phyloP scores from a whole-genome alignment of 768 basidiomycete genomes.

The Chalciporus chontae region DNA sequence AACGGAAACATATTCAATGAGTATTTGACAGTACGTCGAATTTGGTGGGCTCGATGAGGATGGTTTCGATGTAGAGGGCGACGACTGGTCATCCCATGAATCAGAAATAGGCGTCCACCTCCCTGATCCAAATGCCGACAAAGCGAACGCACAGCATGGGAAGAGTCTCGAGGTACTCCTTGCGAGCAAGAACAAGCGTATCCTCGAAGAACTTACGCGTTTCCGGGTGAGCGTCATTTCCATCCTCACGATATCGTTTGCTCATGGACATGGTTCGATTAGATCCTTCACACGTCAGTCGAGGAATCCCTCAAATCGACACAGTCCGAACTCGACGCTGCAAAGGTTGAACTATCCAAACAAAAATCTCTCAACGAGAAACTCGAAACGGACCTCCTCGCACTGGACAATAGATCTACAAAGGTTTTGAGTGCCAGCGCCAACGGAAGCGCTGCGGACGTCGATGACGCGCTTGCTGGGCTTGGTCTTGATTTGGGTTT shows the following conservation, averaged over 20 bases:
- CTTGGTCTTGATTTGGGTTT: slow-evolving; percentile 57
- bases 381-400: slow-evolving; percentile 86
- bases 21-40: slow-evolving; percentile 75
- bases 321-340: slow-evolving; percentile 54
- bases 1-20: not conserved
- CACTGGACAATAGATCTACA: slow-evolving; percentile 55
- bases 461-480: slow-evolving; percentile 61
- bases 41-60: slow-evolving; percentile 82
- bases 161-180: slow-evolving; percentile 88
- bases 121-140: slow-evolving; percentile 87
- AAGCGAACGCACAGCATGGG: slow-evolving; percentile 69
- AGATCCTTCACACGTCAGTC: slow-evolving; percentile 85
- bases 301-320: slow-evolving; percentile 60
- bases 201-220: slow-evolving; percentile 89
- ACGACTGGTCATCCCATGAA: slow-evolving; percentile 38
- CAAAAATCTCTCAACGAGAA: slow-evolving; percentile 82
- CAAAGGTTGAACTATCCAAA: slow-evolving; percentile 67
- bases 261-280: not conserved
- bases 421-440: slow-evolving; percentile 11
- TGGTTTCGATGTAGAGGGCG: slow-evolving; percentile 52
- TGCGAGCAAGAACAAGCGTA: slow-evolving; percentile 89
- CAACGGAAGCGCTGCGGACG: slow-evolving; percentile 26
- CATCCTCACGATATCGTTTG: not conserved
- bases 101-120: slow-evolving; percentile 58
- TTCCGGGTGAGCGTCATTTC: slow-evolving; percentile 58